These are phyloP conservation scores for Microsporum ferrugineum DNA, from an alignment of 2,329 filamentous ascomycete genomes.

Conservation along the genomic window DNA sequence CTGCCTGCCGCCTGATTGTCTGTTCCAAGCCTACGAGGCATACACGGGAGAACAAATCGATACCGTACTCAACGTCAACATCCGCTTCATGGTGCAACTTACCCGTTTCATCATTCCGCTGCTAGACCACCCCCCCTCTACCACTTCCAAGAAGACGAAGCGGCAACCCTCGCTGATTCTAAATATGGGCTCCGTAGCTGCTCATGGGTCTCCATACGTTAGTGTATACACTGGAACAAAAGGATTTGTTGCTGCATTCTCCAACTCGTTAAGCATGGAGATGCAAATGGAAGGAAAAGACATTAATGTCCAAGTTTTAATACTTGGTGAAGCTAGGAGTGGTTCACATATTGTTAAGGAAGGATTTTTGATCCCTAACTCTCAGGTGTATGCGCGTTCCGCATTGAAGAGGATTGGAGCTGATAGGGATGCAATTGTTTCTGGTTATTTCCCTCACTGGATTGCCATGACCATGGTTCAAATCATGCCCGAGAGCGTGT, in stretches of 20 bases:
- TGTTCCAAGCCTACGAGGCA: conserved; percentile 29
- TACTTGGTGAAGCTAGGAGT: conserved; percentile 25
- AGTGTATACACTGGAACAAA: conserved; percentile 38
- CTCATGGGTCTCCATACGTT: conserved; percentile 39
- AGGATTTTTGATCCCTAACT: conserved; percentile 22
- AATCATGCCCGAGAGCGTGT: conserved; percentile 6
- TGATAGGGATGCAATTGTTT: conserved; percentile 19
- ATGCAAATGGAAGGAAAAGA: conserved; percentile 27
- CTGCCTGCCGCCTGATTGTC: conserved; percentile 12
- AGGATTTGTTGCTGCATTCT: conserved; percentile 35
- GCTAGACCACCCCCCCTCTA: conserved; percentile 24
- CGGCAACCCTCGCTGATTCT: conserved; percentile 37
- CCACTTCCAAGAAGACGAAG: conserved; percentile 11
- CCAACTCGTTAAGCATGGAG: conserved; percentile 34
- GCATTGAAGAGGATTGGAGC: conserved; percentile 28
- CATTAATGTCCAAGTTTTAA: conserved; percentile 32
- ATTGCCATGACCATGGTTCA: conserved; percentile 16
- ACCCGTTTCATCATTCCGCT: conserved; percentile 38
- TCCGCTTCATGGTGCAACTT: conserved; percentile 41
- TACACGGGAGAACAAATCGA: conserved; percentile 30
- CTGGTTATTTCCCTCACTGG: conserved; percentile 26
- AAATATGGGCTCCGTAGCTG: conserved; percentile 40
- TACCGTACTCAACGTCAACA: conserved; percentile 38
- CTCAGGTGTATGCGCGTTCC: conserved; percentile 22
- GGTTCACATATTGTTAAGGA: conserved; percentile 17